Percentiles rank a stretch among this genome's conserved stretches.
phyloP scores from a whole-genome alignment of 2,329 filamentous ascomycete species.

The Berkeleyomyces basicola region DNA sequence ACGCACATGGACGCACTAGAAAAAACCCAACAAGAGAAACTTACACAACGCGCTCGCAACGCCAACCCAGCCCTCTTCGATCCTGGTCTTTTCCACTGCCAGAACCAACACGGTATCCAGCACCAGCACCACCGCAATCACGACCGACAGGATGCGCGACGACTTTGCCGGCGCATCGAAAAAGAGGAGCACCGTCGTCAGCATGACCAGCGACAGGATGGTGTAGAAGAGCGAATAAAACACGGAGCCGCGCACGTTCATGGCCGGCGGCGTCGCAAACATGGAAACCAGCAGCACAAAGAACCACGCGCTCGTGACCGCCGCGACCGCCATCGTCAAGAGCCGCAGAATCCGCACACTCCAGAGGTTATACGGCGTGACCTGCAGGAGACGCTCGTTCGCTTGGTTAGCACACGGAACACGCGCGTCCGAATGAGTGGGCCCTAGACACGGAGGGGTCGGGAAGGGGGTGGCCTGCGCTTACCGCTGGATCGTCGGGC shows the following conservation, averaged over 20 bases:
- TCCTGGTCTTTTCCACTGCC: constrained; percentile 53
- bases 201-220: constrained; percentile 57
- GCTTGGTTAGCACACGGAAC: not conserved
- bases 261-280: constrained; percentile 77
- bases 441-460: not conserved
- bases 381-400: constrained; percentile 20
- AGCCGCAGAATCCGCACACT: constrained; percentile 67
- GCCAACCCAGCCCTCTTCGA: constrained; percentile 86
- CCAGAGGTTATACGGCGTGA: constrained; percentile 92
- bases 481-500: constrained; percentile 28
- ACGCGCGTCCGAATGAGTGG: not conserved
- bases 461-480: not conserved
- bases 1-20: not conserved
- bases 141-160: constrained; percentile 54
- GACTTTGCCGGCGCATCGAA: constrained; percentile 70
- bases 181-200: constrained; percentile 67
- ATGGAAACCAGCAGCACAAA: constrained; percentile 69
- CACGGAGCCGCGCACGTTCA: constrained; percentile 76
- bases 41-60: constrained; percentile 59
- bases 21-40: constrained; percentile 13
- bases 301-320: constrained; percentile 83
- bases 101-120: constrained; percentile 67
- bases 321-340: constrained; percentile 58
- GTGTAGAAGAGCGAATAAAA: constrained; percentile 82
- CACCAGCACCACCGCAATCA: constrained; percentile 35